phyloP scores from a whole-genome alignment of 257 asterid species.

The Fraxinus excelsior region DNA sequence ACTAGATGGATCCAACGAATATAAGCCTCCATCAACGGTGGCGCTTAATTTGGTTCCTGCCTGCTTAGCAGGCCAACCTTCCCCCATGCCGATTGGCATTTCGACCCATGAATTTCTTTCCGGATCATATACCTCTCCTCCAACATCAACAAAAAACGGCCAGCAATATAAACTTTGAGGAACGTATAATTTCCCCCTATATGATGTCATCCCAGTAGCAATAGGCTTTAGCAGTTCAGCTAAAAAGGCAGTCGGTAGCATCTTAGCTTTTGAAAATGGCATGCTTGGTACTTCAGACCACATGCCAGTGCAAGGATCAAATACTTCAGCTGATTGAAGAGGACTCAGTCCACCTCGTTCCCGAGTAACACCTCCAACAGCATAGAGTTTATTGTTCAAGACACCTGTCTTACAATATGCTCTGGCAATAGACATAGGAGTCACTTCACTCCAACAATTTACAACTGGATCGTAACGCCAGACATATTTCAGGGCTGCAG shows the following conservation, averaged over 20 bases:
- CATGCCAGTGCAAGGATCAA: slow-evolving; percentile 64
- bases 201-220: slow-evolving; percentile 90
- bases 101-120: slow-evolving; percentile 80
- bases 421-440: slow-evolving; percentile 71
- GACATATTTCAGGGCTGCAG: slow-evolving; percentile 55
- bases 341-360: slow-evolving; percentile 76
- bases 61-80: slow-evolving; percentile 97
- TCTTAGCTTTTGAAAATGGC: slow-evolving; percentile 90
- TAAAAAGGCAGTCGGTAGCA: slow-evolving; percentile 81
- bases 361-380: slow-evolving; percentile 87
- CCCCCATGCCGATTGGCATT: slow-evolving; percentile 96
- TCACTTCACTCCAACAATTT: slow-evolving; percentile 72
- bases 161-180: slow-evolving; percentile 92
- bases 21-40: slow-evolving; percentile 76
- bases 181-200: slow-evolving; percentile 78
- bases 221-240: slow-evolving; percentile 92
- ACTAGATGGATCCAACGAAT: slow-evolving; percentile 81
- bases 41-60: slow-evolving; percentile 87
- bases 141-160: slow-evolving; percentile 95
- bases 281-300: slow-evolving; percentile 89
- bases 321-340: slow-evolving; percentile 88
- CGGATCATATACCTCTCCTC: slow-evolving; percentile 94
- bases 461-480: slow-evolving; percentile 74
- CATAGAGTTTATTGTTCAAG: slow-evolving; percentile 73
- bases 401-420: slow-evolving; percentile 87